phyloP scores from a whole-genome alignment of 805 yeast species.

The Metschnikowia reukaufii region DNA sequence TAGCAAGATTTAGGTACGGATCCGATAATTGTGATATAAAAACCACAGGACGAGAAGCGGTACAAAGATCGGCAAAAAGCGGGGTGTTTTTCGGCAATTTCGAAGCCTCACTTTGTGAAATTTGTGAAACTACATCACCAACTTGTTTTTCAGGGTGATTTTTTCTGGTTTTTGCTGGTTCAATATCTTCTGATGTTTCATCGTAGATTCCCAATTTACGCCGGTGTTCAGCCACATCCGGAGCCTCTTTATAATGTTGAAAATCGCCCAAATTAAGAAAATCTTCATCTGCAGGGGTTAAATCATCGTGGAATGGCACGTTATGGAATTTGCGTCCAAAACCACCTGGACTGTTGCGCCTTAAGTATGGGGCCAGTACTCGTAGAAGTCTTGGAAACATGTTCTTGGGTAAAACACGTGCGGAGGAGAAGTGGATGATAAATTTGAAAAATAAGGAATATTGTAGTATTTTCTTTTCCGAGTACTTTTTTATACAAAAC shows the following conservation, averaged over 20 bases:
- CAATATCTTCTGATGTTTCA: background rate
- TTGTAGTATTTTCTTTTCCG: too few relatives aligned
- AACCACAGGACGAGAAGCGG: constrained; percentile 46
- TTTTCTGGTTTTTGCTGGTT: too few relatives aligned
- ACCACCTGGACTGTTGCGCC: background rate
- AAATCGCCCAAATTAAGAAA: constrained; percentile 40
- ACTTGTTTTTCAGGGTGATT: background rate
- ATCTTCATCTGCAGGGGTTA: constrained; percentile 33
- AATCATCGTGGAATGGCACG: constrained; percentile 43
- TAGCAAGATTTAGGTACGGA: constrained; percentile 76
- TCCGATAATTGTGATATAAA: constrained; percentile 57
- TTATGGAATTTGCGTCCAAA: constrained; percentile 14
- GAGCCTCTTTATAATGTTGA: constrained; percentile 37
- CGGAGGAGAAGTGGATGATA: too few relatives aligned
- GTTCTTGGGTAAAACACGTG: too few relatives aligned
- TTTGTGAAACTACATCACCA: background rate
- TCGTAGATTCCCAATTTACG: constrained; percentile 8
- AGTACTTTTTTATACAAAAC: too few relatives aligned
- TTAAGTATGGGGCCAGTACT: background rate
- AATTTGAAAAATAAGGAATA: too few relatives aligned
- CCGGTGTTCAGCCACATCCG: constrained; percentile 24
- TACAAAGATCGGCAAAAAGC: constrained; percentile 9
- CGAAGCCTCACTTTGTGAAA: background rate
- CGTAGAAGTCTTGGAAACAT: constrained; percentile 11
- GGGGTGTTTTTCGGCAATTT: too few relatives aligned